These are phyloP conservation scores for Penicillium macrosclerotiorum DNA, from an alignment of 495 filamentous ascomycete genomes.

Conservation along the genomic window DNA sequence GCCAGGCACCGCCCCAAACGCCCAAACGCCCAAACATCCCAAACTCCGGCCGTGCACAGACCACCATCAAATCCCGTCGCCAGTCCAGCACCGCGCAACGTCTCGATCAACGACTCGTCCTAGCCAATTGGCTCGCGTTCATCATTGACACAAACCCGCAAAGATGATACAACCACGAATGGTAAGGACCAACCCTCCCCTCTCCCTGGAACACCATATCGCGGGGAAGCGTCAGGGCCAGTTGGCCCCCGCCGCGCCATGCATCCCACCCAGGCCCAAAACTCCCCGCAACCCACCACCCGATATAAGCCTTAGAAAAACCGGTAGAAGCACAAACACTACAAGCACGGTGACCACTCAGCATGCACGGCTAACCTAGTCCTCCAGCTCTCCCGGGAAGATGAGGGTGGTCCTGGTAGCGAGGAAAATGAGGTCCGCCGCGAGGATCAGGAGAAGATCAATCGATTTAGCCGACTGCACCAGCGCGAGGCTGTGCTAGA, in stretches of 20 bases:
- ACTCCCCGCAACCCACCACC: constrained; percentile 6
- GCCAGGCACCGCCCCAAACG: no score
- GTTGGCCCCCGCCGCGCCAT: not conserved
- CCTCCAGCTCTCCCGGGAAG: constrained; percentile 82
- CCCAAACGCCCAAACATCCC: no score
- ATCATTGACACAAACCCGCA: constrained; percentile 1
- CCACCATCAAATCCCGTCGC: constrained; percentile 20
- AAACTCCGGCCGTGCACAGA: constrained; percentile 18
- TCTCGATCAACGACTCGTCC: not conserved
- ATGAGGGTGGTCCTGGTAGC: constrained; percentile 64
- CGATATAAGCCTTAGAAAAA: constrained; percentile 4
- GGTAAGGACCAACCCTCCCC: constrained; percentile 20
- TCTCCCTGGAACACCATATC: not conserved
- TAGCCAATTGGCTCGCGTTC: constrained; percentile 4
- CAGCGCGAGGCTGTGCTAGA: constrained; percentile 75
- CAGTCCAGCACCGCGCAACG: constrained; percentile 4
- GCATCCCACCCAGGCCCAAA: not conserved
- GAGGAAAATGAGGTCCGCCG: constrained; percentile 89
- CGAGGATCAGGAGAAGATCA: constrained; percentile 98
- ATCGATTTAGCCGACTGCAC: constrained; percentile 92
- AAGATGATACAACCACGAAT: constrained; percentile 47
- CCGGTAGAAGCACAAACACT: constrained; percentile 1
- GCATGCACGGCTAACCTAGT: not conserved
- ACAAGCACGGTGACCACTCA: not conserved
- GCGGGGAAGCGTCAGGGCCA: not conserved